Evolutionary conservation across 1,139 yeast genomes (phyloP), one percentile per base, ranked within the genome.

Genomic region (Diutina rugosa): DNA sequence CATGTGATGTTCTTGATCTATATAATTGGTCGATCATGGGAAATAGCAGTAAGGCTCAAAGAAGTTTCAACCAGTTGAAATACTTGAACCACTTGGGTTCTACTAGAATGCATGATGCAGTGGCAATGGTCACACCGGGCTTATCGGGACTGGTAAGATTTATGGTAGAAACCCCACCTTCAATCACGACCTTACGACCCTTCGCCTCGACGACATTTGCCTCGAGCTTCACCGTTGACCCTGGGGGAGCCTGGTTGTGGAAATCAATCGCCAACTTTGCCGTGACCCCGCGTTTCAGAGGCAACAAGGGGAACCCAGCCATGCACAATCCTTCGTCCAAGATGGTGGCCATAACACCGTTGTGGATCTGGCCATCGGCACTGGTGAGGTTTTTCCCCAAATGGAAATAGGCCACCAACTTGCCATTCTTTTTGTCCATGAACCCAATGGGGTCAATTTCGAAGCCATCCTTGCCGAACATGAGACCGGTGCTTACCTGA

Each of bases 281-380:
- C 0, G 99, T 93, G 21, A 93, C 97, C n/a, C 98, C 98, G 56
- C 85, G 77, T 57, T 82, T 80, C 57, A 85, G 82, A 1, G 99
- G 98, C n/a, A 93, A 73, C 41, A 78, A 71, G 6, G 91, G 84
- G 66, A 90, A 93, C 21, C 97, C 98, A 65, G 96, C 88, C 54
- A 84, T 78, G 64, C 97, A 90, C 52, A 93, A 73, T 0, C 88
- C 85, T 67, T 93, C 99, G 68, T 93, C 99, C 55, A 93, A 65
- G 46, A 93, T 71, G 1, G 97, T 85, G 1, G 97, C 82, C 2
- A 91, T 71, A 4, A 91, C 76, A 0, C 99, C 99, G 61, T 93
- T 91, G 65, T 93, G 98, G 41, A 93, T 80, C 56, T 82, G 81
- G 0, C 90, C 90, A 58, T 82, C 87, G 3, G 38, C 45, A 54